Conservation (phyloP, 768 basidiomycete genomes). For the Amanita pallidorosea region DNA sequence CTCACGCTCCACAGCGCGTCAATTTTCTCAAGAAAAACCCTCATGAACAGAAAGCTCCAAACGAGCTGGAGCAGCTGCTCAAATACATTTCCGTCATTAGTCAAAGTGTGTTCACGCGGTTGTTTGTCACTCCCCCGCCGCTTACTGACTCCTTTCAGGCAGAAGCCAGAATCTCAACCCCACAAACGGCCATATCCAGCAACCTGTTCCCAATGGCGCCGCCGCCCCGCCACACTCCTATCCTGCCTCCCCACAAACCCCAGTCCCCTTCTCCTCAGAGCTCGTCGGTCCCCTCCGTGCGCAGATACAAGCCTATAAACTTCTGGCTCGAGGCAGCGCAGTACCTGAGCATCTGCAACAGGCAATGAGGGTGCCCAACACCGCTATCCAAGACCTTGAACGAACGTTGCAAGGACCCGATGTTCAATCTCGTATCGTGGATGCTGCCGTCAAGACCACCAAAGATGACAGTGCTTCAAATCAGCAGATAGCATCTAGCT, state of each 20-base stretch:
- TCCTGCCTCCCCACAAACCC: conserved; percentile 51
- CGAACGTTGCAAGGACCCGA: conserved; percentile 53
- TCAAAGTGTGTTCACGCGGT: conserved; percentile 20
- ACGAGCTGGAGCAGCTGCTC: conserved; percentile 33
- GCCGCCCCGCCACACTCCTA: conserved; percentile 34
- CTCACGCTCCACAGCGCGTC: conserved; percentile 26
- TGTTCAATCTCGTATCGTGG: conserved; percentile 51
- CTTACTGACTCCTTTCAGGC: conserved; percentile 13
- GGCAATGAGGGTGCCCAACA: conserved; percentile 55
- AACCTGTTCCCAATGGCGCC: conserved; percentile 29
- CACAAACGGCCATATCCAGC: conserved; percentile 38
- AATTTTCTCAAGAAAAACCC: conserved; percentile 42
- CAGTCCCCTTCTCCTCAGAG: conserved; percentile 68
- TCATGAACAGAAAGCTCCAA: conserved; percentile 32
- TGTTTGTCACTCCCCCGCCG: not conserved
- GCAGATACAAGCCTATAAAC: conserved; percentile 76
- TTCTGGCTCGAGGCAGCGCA: conserved; percentile 52
- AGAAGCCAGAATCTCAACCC: conserved; percentile 22
- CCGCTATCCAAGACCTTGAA: conserved; percentile 51
- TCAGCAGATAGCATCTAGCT: conserved; percentile 7
- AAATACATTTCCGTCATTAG: conserved; percentile 37
- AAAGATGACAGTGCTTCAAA: conserved; percentile 33
- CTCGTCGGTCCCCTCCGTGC: conserved; percentile 70
- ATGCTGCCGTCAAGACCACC: conserved; percentile 65
- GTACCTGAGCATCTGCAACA: conserved; percentile 63